Evolutionary conservation across 1,139 yeast genomes (phyloP), one percentile per base, ranked within the genome.

Genomic region (Pichia sp.): DNA sequence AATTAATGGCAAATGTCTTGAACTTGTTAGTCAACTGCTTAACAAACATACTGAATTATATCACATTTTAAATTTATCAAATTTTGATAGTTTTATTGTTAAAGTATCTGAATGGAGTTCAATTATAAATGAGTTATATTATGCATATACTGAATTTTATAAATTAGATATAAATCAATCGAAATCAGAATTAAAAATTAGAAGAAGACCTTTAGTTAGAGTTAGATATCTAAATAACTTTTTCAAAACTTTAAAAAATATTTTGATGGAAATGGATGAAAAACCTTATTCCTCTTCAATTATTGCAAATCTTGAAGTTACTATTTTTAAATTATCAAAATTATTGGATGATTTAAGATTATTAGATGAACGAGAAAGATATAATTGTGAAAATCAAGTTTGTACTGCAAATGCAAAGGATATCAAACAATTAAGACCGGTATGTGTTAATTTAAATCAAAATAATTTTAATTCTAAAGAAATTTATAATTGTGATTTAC

Each of bases 121-220:
- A 7, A 30, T 37, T 20, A 47, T 52, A 1, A 32, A 43, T 11
- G 47, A 48, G 10, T 16, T 48, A 22, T 62, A 62, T 43, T 20
- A 33, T 2, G 35, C 46, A 23, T 73, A 71, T 49, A 52, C 67
- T 34, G 46, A 53, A 11, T 47, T 53, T 20, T 72, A 68, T 55
- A 52, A 47, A 27, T 54, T 63, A 33, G 61, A 60, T 37, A 48
- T 59, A 1, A 63, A 61, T 30, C 70, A 68, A 34, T 46, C 68
- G 2, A 62, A 65, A 6, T 57, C 64, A 4, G 67, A 66, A 46
- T 53, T 63, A 16, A 59, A 59, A 32, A 53, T 70, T 27, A 63
- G 64, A 43, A 64, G 70, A 47, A 61, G 67, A 20, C 78, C 78
- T 4, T 50, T 73, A 31, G 58, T 66, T 12, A 63, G 73, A 45